phyloP scores from a whole-genome alignment of 2,329 filamentous ascomycete species.

The Pestalotiopsis sp. region DNA sequence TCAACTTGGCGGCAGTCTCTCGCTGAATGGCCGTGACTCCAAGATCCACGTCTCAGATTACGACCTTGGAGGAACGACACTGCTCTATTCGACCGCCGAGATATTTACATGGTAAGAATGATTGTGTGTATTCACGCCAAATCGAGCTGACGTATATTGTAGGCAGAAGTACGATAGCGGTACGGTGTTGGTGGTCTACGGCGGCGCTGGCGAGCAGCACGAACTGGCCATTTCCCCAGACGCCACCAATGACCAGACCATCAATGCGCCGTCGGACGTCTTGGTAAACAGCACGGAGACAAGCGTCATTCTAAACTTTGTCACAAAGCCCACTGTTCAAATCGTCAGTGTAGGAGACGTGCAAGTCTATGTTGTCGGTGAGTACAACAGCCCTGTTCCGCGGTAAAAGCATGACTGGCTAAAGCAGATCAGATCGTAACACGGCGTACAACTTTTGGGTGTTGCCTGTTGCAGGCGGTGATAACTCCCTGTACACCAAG shows the following conservation, averaged over 20 bases:
- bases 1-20: conserved; percentile 22
- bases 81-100: conserved; percentile 72
- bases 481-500: background rate
- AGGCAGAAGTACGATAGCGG: conserved; percentile 4
- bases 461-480: background rate
- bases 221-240: conserved; percentile 1
- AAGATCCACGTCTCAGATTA: conserved; percentile 72
- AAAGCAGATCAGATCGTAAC: background rate
- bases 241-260: background rate
- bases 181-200: conserved; percentile 3
- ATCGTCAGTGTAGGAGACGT: background rate
- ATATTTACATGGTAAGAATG: conserved; percentile 63
- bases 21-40: conserved; percentile 58
- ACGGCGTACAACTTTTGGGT: conserved; percentile 11
- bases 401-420: background rate
- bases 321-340: background rate
- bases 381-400: background rate
- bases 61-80: conserved; percentile 55
- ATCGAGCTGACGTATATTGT: background rate
- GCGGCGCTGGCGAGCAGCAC: conserved; percentile 3
- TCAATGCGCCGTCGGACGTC: background rate
- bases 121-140: background rate
- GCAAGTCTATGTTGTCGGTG: conserved; percentile 3
- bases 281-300: background rate
- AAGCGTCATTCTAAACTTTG: background rate